Base-by-base conservation (phyloP, 306 rosid species). In the Quercus aquifolioides region DNA sequence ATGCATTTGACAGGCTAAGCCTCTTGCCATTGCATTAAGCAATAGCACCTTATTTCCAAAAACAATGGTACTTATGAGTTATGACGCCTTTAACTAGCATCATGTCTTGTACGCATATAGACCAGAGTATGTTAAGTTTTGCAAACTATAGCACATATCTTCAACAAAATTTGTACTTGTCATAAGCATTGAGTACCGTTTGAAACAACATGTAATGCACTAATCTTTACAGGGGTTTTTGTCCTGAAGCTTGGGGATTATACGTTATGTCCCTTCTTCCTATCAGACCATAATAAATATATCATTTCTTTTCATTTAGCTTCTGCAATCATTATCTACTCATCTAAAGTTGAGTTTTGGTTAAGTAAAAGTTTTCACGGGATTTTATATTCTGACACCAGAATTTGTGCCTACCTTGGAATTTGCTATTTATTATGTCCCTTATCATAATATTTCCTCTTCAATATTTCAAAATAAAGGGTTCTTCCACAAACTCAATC, bases 401-500 rank as follows among this genome's bases (percentile, higher is more conserved):
- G 12, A 33, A 33, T n/a, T 67, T 67, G 71, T 67, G 49, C 4
- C 23, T 9, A 19, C 6, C 15, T 31, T 31, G 51, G 51, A 67
- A 65, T 31, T 18, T 18, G 25, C 13, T 19, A 18, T 59, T 33
- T 67, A 33, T 33, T 31, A 18, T 65, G 71, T 67, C 71, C 71
- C 25, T 35, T 19, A 21, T 26, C 19, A 33, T 33, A 31, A 33
- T 19, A 3, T 67, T 30, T 18, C 15, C 38, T 58, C 49, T 26
- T 25, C n/a, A 10, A 18, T 33, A 31, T 67, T 67, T 19, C 4
- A 67, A 0, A 26, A 35, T 67, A 17, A 19, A 35, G 19, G 26
- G 71, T 67, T 67, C 71, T 63, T 63, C 69, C 46, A 67, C 51
- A 33, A 67, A 35, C 51, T 67, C 71, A 33, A 33, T 33, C 65